Evolutionary conservation across 2,329 filamentous ascomycete species (phyloP).

Genomic region (Aspergillus glaucus): DNA sequence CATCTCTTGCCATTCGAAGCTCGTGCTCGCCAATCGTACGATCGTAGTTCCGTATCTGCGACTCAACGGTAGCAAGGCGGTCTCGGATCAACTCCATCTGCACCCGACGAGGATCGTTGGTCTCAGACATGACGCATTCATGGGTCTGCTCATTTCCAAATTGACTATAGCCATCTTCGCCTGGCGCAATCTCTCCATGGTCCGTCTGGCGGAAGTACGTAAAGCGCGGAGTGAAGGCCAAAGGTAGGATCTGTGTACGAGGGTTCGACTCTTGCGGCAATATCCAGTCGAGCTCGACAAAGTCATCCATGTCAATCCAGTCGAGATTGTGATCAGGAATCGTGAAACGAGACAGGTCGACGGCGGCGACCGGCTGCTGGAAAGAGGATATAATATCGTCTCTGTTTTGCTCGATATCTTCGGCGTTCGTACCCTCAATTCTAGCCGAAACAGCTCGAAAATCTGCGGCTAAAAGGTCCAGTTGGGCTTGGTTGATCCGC

Average conservation of each 20-base stretch:
- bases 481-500: constrained; percentile 89
- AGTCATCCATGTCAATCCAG: constrained; percentile 99
- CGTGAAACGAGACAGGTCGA: constrained; percentile 76
- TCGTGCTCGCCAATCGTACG: constrained; percentile 70
- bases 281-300: constrained; percentile 96
- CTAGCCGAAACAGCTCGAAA: constrained; percentile 88
- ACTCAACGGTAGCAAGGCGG: constrained; percentile 69
- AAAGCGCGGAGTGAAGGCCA: constrained; percentile 87
- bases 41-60: constrained; percentile 70
- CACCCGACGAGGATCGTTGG: constrained; percentile 80
- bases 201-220: constrained; percentile 98
- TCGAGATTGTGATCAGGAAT: constrained; percentile 93
- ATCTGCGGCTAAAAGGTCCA: constrained; percentile 87
- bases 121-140: constrained; percentile 87
- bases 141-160: constrained; percentile 94
- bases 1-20: constrained; percentile 51
- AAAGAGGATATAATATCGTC: constrained; percentile 57
- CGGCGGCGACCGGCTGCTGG: constrained; percentile 46
- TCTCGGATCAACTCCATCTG: constrained; percentile 79
- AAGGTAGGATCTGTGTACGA: constrained; percentile 85
- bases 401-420: constrained; percentile 58
- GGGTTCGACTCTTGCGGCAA: constrained; percentile 83
- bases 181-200: constrained; percentile 67
- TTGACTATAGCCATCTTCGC: constrained; percentile 73
- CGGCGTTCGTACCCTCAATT: constrained; percentile 71